A percentile compares a stretch with the other conserved stretches of the same genome.
These are phyloP conservation scores for Dryas alaskensis DNA, from an alignment of 306 rosid species.

Conservation along the genomic window DNA sequence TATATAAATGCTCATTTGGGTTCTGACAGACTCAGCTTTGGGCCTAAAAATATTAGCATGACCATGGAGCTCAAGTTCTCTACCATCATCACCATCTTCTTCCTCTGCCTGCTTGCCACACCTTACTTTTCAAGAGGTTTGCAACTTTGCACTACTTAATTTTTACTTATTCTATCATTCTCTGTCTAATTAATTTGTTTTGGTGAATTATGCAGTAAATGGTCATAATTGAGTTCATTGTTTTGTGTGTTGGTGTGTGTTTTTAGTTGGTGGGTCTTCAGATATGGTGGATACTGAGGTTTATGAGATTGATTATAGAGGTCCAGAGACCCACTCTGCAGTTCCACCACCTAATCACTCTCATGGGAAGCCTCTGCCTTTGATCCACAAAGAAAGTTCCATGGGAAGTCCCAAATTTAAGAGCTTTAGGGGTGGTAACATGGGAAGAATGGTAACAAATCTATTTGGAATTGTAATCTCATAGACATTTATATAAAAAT, in stretches of 20 bases:
- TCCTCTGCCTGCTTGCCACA: slow-evolving; percentile 44
- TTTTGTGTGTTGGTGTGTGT: background rate
- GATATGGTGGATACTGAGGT: slow-evolving; percentile 41
- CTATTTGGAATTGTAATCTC: no score
- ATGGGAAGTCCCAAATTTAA: slow-evolving; percentile 25
- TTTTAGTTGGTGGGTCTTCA: slow-evolving; percentile 16
- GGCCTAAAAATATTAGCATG: slow-evolving; percentile 10
- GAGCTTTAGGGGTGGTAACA: slow-evolving; percentile 14
- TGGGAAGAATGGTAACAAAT: slow-evolving; percentile 41
- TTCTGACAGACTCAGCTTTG: slow-evolving; percentile 2
- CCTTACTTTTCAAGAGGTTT: slow-evolving; percentile 50
- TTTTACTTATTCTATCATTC: no score
- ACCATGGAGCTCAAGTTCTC: slow-evolving; percentile 54
- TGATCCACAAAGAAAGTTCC: slow-evolving; percentile 31
- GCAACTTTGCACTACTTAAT: background rate
- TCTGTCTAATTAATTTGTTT: background rate
- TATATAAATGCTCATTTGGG: slow-evolving; percentile 23
- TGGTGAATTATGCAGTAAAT: background rate
- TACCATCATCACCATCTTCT: slow-evolving; percentile 33
- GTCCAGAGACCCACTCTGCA: slow-evolving; percentile 88
- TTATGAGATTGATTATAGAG: slow-evolving; percentile 90
- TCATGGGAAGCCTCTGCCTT: slow-evolving; percentile 19
- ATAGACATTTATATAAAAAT: no score
- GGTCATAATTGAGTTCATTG: no score
- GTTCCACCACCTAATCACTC: slow-evolving; percentile 67